Evolutionary conservation across 2,329 filamentous ascomycete genomes (phyloP), one percentile per base, ranked within the genome.

Genomic region (Exophiala calicioides): DNA sequence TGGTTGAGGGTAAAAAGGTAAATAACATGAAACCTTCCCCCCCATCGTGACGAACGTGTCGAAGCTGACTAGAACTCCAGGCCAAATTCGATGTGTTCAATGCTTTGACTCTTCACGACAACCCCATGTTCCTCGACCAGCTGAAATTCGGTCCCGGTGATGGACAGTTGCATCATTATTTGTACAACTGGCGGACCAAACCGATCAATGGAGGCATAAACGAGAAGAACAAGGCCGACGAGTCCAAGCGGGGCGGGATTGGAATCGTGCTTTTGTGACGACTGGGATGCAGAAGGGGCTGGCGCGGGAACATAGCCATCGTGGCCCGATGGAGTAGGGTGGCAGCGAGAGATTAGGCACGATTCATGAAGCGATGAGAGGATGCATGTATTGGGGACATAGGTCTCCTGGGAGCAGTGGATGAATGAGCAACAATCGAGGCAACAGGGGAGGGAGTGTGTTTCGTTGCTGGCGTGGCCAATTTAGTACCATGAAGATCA

Each of bases 61-160:
- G n/a, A n/a, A 35, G 23, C 15, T 27, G 13, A 36, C 24, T 5
- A 20, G 9, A 9, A 15, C 18, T 4, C 18, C 32, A 81, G 73
- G 77, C 74, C 63, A 84, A 86, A 57, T 96, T 97, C 63, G 93
- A 98, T 65, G 93, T 98, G 48, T 94, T 97, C 76, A 98, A 98
- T 63, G 91, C 90, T 0, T 78, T 98, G 44, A 95, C 90, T 0
- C 77, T 96, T 29, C 85, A 95, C 70, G 91, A 98, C 68, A 98
- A 98, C 67, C 86, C 83, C 1, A 78, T 97, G 15, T 97, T 98
- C 79, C 77, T 98, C 4, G 85, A 91, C 64, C 79, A 96, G 58
- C 88, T 96, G 64, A 95, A 95, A 68, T 98, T 96, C 62, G 93
- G 91, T 33, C 84, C 86, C 4, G 93, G 93, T 23, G 93, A 98